Conservation (phyloP, 192 early-diverging fungal genomes). For the Coemansia sp. region DNA sequence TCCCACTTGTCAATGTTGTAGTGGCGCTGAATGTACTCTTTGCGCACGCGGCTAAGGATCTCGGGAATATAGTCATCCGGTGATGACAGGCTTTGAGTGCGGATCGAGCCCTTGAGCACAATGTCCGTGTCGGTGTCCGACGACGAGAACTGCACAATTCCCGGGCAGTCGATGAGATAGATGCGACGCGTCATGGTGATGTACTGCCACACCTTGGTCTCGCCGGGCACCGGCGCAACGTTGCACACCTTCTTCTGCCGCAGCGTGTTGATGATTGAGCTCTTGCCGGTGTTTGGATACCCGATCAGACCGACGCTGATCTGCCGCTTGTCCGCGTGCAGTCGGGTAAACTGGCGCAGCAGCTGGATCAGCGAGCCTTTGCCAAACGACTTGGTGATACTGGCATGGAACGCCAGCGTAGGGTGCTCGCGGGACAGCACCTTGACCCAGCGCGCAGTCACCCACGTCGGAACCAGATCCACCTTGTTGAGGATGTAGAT, state of each 20-base stretch:
- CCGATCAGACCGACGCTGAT: slow-evolving; percentile 98
- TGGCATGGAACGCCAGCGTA: slow-evolving; percentile 98
- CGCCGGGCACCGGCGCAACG: slow-evolving; percentile 96
- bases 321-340: slow-evolving; percentile 97
- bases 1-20: slow-evolving; percentile 86
- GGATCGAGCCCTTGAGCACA: slow-evolving; percentile 94
- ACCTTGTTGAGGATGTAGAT: slow-evolving; percentile 98
- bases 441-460: slow-evolving; percentile 94
- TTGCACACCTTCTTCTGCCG: slow-evolving; percentile 95
- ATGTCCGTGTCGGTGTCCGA: slow-evolving; percentile 93
- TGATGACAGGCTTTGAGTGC: slow-evolving; percentile 82
- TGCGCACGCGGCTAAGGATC: slow-evolving; percentile 75
- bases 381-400: slow-evolving; percentile 98
- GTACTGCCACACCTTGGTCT: slow-evolving; percentile 99
- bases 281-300: slow-evolving; percentile 97
- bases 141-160: slow-evolving; percentile 84
- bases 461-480: slow-evolving; percentile 98
- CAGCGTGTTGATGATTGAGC: slow-evolving; percentile 97
- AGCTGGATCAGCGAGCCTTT: slow-evolving; percentile 96
- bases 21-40: slow-evolving; percentile 87
- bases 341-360: slow-evolving; percentile 90
- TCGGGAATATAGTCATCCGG: slow-evolving; percentile 91
- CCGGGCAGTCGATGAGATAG: slow-evolving; percentile 98
- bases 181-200: slow-evolving; percentile 98
- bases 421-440: slow-evolving; percentile 86